These are phyloP conservation scores for Pyrenochaeta sp. DNA, from an alignment of 2,329 filamentous ascomycete genomes.

Conservation along the genomic window DNA sequence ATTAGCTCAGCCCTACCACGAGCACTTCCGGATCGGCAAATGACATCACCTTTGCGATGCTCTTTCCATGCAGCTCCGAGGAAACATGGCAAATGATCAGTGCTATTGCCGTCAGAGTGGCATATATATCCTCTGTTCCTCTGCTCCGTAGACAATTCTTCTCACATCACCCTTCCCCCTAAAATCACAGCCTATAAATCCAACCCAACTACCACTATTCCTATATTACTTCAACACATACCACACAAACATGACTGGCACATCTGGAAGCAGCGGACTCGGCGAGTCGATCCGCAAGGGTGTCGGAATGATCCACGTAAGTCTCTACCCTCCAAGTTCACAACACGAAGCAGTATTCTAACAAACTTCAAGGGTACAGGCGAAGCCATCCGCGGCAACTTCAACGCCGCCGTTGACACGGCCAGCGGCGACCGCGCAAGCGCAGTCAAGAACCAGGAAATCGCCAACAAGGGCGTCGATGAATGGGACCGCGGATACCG, in stretches of 20 bases:
- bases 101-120: constrained; percentile 3
- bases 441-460: constrained; percentile 39
- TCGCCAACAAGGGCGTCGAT: constrained; percentile 42
- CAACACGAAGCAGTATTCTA: no score
- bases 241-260: constrained; percentile 31
- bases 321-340: constrained; percentile 9
- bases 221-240: no score
- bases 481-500: constrained; percentile 46
- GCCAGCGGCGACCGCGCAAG: constrained; percentile 39
- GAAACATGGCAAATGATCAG: constrained; percentile 12
- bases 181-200: no score
- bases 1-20: constrained; percentile 10
- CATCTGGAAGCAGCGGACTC: constrained; percentile 29
- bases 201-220: no score
- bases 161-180: neutral
- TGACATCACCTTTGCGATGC: constrained; percentile 24
- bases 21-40: constrained; percentile 3
- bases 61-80: constrained; percentile 14
- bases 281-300: constrained; percentile 45
- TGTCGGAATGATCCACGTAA: constrained; percentile 45
- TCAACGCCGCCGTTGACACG: constrained; percentile 45
- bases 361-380: constrained; percentile 41
- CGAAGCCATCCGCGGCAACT: constrained; percentile 48
- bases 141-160: neutral
- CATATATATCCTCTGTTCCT: constrained; percentile 7